Evolutionary conservation across 352 stramenopile genomes (phyloP), one percentile per base, ranked within the genome.

Genomic region (Ophiocytium majus): DNA sequence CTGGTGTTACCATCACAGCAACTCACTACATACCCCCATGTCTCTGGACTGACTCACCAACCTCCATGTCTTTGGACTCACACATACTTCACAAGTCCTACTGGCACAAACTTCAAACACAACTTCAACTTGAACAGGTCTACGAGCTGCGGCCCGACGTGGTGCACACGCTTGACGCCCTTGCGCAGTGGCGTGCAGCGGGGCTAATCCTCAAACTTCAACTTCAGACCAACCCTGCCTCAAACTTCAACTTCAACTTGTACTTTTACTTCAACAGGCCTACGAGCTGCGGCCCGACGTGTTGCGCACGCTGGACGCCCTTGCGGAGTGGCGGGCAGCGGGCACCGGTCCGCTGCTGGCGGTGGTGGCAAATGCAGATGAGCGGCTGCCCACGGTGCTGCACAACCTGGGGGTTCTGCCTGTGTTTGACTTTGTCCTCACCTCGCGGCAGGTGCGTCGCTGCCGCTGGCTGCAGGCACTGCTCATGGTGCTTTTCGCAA

Each of bases 381-480:
- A 81, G 75, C 19, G 75, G 50, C 32, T 81, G 50, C 36, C 75
- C 9, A 81, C 75, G 5, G 50, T 81, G 50, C 36, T 81, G 50
- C 34, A 49, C 75, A 81, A 81, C 50, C 75, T 81, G n/a, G 75
- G 75, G 19, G 49, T 81, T 50, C 36, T 81, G 32, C 1, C 1
- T 5, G n/a, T 63, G n/a, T 81, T 81, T 50, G 75, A 81, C 36
- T 81, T 81, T 50, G 75, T 81, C 5, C 19, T 81, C 75, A 57
- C 75, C 50, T 81, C 75, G 49, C 35, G 75, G 49, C 31, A 81
- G 75, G 75, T 81, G 10, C 5, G 43, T 5, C 43, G 5, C 5
- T 57, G 14, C 43, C 14, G 5, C 43, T 57, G n/a, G n/a, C n/a
- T n/a, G n/a, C n/a, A n/a, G n/a, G n/a, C n/a, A 57, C 43, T 57